Base-by-base conservation (phyloP, 345 rosid species). In the Excoecaria cochinchinensis region DNA sequence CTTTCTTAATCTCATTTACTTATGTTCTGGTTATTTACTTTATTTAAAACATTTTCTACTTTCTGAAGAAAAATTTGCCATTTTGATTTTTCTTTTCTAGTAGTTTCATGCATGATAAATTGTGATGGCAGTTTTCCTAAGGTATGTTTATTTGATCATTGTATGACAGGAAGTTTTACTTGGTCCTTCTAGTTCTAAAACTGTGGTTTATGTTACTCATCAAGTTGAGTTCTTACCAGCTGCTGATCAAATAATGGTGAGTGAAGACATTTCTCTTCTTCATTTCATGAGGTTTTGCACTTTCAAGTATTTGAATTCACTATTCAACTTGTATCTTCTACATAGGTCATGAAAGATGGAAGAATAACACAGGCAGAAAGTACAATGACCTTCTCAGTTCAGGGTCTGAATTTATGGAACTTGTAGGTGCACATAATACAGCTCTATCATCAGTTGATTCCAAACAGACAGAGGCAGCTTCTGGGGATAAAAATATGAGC, bases 301-400 rank as follows among this genome's bases (percentile, higher is more conserved):
- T 22, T 13, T 39, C 39, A 25, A 48, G 3, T 72, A 5, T 31
- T 31, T 31, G 31, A 31, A 44, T 17, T 58, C 5, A 56, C 11
- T 50, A 36, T 69, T 72, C 31, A 51, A 74, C n/a, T 6, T 22
- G 1, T 53, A 9, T 11, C 67, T 51, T 74, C 19, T 51, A 61
- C 31, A 1, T 16, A 47, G 56, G 94, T 90, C 40, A 85, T 90
- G 94, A 91, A 90, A 85, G 88, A 90, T 81, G 97, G 97, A 40
- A 84, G 76, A 82, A 89, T 91, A 42, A 78, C 84, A 50, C 92
- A 91, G 85, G 90, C 90, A 36, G 94, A 73, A 88, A 84, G 77
- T 91, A 90, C 70, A 56, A 74, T 74, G 92, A 89, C 47, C 83
- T 91, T 69, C 85, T 91, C 10, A 80, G 69, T 78, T 80, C 91